Evolutionary conservation across 2,329 filamentous ascomycete species (phyloP), one percentile per base, ranked within the genome.

Genomic region (Coniochaeta hoffmannii): DNA sequence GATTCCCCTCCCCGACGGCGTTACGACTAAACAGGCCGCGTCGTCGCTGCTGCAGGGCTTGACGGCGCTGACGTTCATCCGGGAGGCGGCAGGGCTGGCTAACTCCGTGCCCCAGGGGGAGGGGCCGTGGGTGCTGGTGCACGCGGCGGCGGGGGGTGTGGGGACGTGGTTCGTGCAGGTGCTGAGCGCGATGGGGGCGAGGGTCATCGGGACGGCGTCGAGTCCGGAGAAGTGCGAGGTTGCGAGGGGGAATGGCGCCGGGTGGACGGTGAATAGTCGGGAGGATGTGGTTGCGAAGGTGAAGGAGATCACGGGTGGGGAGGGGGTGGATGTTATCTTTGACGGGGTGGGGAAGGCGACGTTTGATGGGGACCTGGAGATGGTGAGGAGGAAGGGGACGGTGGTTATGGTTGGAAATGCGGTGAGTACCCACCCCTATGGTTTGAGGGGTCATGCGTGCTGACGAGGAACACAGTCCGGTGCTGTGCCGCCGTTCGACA

Each of bases 301-400:
- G 6, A 75, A 79, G 63, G 79, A 88, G 66, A 83, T 89, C 51
- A 96, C 90, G 0, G 81, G 76, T 1, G 87, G 87, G 0, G 73
- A 83, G 57, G 92, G 92, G 8, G 85, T 87, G 2, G 81, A 83
- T 60, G 90, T 86, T 10, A 87, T 96, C 28, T 95, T 90, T 67
- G 91, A 96, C 67, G 88, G 89, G 6, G 89, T 96, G 2, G 92
- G 91, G 12, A 90, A 90, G 73, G 79, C 80, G 51, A 96, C 92
- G 0, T 96, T 94, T 72, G 89, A 96, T 62, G 77, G 82, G 19
- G 87, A 86, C 64, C 68, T 96, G 60, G 83, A 91, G 60, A 81
- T 84, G 62, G 78, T 93, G 54, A 88, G 86, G 62, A 71, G 85
- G 60, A 95, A 95, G 75, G 92, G 90, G 5, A 87, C 78, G 1